Base-by-base conservation (phyloP, 2,329 filamentous ascomycete genomes). In the Apiospora aurea region DNA sequence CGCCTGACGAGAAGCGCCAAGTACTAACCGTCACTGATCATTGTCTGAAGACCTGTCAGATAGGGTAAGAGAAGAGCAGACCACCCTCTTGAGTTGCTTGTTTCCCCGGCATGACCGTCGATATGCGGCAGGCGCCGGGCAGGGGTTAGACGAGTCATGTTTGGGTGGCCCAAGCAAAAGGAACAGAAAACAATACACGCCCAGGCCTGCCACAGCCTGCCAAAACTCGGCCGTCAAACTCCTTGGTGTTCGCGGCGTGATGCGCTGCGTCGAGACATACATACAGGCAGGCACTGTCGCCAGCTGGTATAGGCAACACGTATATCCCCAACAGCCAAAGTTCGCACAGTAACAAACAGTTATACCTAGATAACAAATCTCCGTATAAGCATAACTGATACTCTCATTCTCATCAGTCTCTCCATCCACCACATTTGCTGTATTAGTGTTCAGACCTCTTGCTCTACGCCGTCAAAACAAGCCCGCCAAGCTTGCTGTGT, bases 111-210 rank as follows among this genome's bases (percentile, higher is more conserved):
- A 38, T 8, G 53, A n/a, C 53, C 18, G n/a, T 38, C 18, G 29
- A 64, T 11, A 2, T 8, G n/a, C 21, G 34, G 34, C 8, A 38
- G 57, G 2, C 57, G 29, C 6, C 21, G 21, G 34, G 16, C 16
- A 38, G 38, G 38, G 16, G 53, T 38, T 64, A 64, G 34, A n/a
- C 57, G 57, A 64, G 34, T 64, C 57, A 64, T 64, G 57, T 64
- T 64, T 38, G 57, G 57, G 57, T n/a, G 21, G 8, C 10, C 57
- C 34, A 41, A 34, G 1, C 5, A 38, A 14, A 64, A 34, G 14
- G 34, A 64, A 11, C 34, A 64, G 18, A 61, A 41, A 18, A n/a
- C 4, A 34, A 41, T 41, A 34, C 51, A 29, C 26, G 51, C 51
- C 51, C 26, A 57, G 51, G 14, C 24, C 49, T 26, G n/a, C n/a